Evolutionary conservation across 2,329 filamentous ascomycete genomes (phyloP).

Genomic region (Pseudopyrenochaeta lycopersici): DNA sequence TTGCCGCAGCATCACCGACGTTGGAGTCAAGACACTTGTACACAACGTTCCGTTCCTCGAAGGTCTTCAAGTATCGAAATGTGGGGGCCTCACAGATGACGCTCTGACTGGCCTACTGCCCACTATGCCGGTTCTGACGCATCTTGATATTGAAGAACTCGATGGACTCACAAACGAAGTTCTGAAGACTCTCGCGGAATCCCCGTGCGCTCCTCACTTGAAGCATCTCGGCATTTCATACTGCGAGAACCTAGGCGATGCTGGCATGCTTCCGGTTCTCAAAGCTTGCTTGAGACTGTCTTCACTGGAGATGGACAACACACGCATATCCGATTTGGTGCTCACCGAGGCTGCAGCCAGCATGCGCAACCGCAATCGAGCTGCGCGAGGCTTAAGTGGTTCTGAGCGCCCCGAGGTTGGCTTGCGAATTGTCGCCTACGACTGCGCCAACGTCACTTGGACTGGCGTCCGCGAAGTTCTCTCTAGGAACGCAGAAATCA

Average conservation of each 20-base stretch:
- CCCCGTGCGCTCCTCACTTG: constrained; percentile 75
- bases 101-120: constrained; percentile 77
- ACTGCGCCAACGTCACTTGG: constrained; percentile 93
- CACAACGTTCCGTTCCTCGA: constrained; percentile 80
- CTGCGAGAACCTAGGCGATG: constrained; percentile 85
- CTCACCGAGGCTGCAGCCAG: constrained; percentile 86
- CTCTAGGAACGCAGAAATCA: constrained; percentile 81
- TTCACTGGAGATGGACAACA: constrained; percentile 90
- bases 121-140: constrained; percentile 79
- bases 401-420: constrained; percentile 60
- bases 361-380: constrained; percentile 71
- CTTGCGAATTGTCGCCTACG: constrained; percentile 83
- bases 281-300: constrained; percentile 75
- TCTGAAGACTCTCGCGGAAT: constrained; percentile 77
- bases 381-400: constrained; percentile 40
- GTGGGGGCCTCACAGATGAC: constrained; percentile 75
- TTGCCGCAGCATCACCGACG: constrained; percentile 77
- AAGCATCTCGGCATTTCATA: constrained; percentile 88
- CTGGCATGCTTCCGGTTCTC: constrained; percentile 83
- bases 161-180: constrained; percentile 77
- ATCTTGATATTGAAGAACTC: constrained; percentile 90
- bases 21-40: constrained; percentile 75
- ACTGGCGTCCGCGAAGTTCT: constrained; percentile 87
- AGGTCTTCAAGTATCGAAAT: constrained; percentile 83
- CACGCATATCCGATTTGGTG: constrained; percentile 84